Base-by-base conservation (phyloP, 1,284 basidiomycete species). In the Leccinum subrobustum region DNA sequence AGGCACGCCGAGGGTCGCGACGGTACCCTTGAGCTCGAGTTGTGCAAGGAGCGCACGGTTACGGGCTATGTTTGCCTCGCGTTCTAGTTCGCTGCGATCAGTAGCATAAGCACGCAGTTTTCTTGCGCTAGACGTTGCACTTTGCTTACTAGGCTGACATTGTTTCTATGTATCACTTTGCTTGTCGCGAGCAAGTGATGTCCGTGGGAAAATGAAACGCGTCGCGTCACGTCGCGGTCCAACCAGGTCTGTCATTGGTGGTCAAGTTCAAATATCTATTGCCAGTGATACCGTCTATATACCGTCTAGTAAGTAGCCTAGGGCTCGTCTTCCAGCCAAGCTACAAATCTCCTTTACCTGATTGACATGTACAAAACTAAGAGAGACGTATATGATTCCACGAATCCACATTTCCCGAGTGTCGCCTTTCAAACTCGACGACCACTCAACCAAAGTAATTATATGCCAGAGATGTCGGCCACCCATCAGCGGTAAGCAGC, bases 381-480 rank as follows among this genome's bases (percentile, higher is more conserved):
- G 16, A 20, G 29, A 29, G n/a, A 54, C 9, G 48, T 31, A 44
- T 9, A 25, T 16, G 44, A 35, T 16, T 48, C 23, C 6, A 11
- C n/a, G 4, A 62, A 42, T 42, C 42, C 18, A 20, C 18, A 20
- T 44, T 27, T 16, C 39, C 7, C 23, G 8, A 20, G n/a, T 27
- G 52, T 33, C 18, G 6, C 27, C 18, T 18, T 20, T 20, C 12
- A 2, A 57, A 18, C 29, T 25, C 7, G 29, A 12, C 12, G 5
- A 2, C 33, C 44, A 16, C n/a, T 71, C 59, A 68, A 51, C 70
- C 70, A 67, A 74, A 74, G 57, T 71, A 71, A 59, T 65, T 62
- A 25, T 70, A 70, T 27, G 84, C 88, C 16, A 90, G 82, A 4
- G 67, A 70, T 44, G 79, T 88, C 16, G 84, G 85, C 47, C 62